Base-by-base conservation (phyloP, 202 grass and related monocot genomes). In the Bolboschoenoplectus hybrid region DNA sequence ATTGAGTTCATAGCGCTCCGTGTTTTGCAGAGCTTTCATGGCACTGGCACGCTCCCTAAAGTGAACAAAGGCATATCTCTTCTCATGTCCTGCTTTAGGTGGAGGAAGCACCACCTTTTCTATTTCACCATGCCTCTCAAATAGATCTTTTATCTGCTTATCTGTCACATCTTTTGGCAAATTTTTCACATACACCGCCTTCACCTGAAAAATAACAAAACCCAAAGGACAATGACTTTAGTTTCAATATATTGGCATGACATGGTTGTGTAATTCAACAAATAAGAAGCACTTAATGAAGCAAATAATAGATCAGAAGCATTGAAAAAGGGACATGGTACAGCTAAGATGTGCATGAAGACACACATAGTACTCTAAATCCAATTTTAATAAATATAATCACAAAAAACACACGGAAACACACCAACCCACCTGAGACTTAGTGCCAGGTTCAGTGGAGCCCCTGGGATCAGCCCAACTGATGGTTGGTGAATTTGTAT, bases 141-240 rank as follows among this genome's bases (percentile, higher is more conserved):
- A 97, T 12, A 99, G 55, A 46, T 84, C 90, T 77, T 88, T 86
- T 86, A 99, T 80, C 85, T 97, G 90, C 58, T 74, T 74, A 83
- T 89, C 76, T 72, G 89, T 94, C 86, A 99, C 92, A 78, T 86
- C 91, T 88, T 94, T 92, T 36, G 97, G 97, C 77, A 99, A 84
- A 76, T 99, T 96, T 89, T 99, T 99, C 26, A 94, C 93, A 90
- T 99, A 99, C 39, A 99, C 61, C n/a, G 93, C 94, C 88, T 94
- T 97, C 63, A 94, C 87, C 93, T 99, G 60, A 79, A 81, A 77
- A 78, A 56, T 10, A 9, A 80, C 14, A 80, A 43, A 41, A 20
- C n/a, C 43, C 14, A 20, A 20, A 58, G 36, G 53, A 41, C 36
- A 80, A 77, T 16, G 34, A 14, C 56, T 44, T 80, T 43, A 61